Evolutionary conservation across 164 flowering plant species (phyloP).

Genomic region (Tinospora cordifolia): DNA sequence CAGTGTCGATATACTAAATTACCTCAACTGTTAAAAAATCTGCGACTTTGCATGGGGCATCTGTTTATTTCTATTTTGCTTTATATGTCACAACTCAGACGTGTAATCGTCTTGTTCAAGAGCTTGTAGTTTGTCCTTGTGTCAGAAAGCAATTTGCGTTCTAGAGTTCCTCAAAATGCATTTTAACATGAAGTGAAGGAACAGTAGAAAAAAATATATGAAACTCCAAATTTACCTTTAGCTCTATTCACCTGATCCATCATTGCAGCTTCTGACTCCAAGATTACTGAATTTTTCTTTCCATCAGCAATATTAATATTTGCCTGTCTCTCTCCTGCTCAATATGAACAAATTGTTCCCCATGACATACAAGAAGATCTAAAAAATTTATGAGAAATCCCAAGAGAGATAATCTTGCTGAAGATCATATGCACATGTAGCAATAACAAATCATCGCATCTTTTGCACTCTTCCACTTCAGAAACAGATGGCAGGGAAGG

Average conservation of each 20-base stretch:
- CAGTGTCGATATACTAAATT: no score
- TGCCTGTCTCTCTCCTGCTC: conserved; percentile 81
- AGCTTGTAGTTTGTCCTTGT: no score
- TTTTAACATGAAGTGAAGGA: background rate
- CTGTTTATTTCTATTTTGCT: no score
- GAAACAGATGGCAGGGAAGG: background rate
- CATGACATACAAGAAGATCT: background rate
- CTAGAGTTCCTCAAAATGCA: no score
- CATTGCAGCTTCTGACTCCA: conserved; percentile 52
- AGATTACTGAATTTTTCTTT: conserved; percentile 39
- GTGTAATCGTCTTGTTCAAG: no score
- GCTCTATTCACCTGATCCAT: conserved; percentile 46
- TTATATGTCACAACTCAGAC: no score
- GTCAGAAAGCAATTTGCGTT: no score
- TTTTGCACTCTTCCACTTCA: background rate
- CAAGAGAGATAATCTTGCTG: background rate
- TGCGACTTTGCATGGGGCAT: background rate
- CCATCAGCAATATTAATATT: conserved; percentile 79
- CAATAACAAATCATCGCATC: background rate
- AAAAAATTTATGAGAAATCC: background rate
- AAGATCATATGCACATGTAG: background rate
- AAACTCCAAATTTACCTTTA: conserved; percentile 22
- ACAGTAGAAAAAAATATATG: background rate
- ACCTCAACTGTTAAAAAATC: background rate
- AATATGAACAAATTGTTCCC: conserved; percentile 4